Percentiles rank a stretch among this genome's conserved stretches.
phyloP scores from a whole-genome alignment of 23 red algal species.

The Gracilariopsis chorda region DNA sequence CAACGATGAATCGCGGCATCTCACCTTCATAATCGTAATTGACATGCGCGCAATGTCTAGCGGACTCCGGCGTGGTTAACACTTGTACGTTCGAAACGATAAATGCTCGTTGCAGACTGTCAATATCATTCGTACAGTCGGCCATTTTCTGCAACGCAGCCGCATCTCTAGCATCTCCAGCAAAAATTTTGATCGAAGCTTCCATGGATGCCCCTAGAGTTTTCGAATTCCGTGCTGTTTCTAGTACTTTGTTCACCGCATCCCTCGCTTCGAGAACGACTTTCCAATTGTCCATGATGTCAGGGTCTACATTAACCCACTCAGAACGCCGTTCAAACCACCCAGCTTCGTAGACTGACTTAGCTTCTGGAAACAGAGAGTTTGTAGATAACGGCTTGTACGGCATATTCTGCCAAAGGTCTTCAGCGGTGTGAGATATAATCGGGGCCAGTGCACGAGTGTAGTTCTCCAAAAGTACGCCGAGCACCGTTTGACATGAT shows the following conservation, averaged over 20 bases:
- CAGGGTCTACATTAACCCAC: too few species aligned
- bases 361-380: neutral
- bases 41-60: neutral
- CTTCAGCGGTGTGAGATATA: slow-evolving; percentile 87
- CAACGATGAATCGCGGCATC: slow-evolving; percentile 28
- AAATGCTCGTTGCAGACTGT: slow-evolving; percentile 63
- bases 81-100: slow-evolving; percentile 76
- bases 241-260: slow-evolving; percentile 80
- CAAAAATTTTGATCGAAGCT: slow-evolving; percentile 41
- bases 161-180: neutral
- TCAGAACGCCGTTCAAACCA: slow-evolving; percentile 39
- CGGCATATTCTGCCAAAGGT: slow-evolving; percentile 83
- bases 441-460: slow-evolving; percentile 73
- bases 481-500: slow-evolving; percentile 76
- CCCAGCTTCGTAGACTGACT: slow-evolving; percentile 66
- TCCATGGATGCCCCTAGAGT: slow-evolving; percentile 78
- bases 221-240: slow-evolving; percentile 66
- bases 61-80: neutral
- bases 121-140: slow-evolving; percentile 38
- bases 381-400: slow-evolving; percentile 33
- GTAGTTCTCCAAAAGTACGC: slow-evolving; percentile 55
- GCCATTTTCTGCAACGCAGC: neutral
- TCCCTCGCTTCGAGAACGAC: slow-evolving; percentile 56
- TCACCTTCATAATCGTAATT: neutral
- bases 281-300: too few species aligned